Base-by-base conservation (phyloP, 306 rosid genomes). In the Canavalia ensiformis region DNA sequence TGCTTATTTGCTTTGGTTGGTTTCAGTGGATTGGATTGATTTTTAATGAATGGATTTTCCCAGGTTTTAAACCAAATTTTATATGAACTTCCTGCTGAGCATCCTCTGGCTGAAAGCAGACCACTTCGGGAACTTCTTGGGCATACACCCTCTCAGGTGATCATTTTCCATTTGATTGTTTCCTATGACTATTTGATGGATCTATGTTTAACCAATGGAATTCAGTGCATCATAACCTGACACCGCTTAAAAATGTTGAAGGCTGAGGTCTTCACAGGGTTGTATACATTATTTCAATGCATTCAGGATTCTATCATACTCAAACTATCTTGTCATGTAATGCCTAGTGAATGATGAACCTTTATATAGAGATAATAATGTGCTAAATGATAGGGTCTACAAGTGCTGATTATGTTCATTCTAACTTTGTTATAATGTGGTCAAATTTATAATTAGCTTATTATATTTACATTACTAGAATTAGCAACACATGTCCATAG, bases 41-140 rank as follows among this genome's bases (percentile, higher is more conserved):
- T 69, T 80, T 52, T 41, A 68, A 33, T 75, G 65, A 74, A 45
- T 65, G 44, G 52, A 67, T 46, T 13, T 63, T 5, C 11, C 54
- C 88, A 94, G 95, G 89, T 94, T 76, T 81, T 94, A 85, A 94
- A 94, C 86, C 94, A 92, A 90, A 94, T 94, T 70, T 90, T 94
- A 2, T 90, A 87, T 74, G 96, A 94, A 86, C 98, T 94, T 91
- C 98, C 97, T 34, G 87, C 92, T 71, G 94, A 94, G 75, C 97
- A 91, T 85, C 97, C 97, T 81, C 83, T 94, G 45, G 94, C 98
- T 60, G 94, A 92, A 81, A 94, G 92, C 81, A 86, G 86, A 74
- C 98, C 98, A 8, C 88, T 94, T 64, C 94, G 88, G 0, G 97
- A 94, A 69, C 97, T 94, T 87, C 97, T 92, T 63, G 98, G 98